These are phyloP conservation scores for Didymella glomerata DNA, from an alignment of 2,329 filamentous ascomycete species.

Conservation along the genomic window DNA sequence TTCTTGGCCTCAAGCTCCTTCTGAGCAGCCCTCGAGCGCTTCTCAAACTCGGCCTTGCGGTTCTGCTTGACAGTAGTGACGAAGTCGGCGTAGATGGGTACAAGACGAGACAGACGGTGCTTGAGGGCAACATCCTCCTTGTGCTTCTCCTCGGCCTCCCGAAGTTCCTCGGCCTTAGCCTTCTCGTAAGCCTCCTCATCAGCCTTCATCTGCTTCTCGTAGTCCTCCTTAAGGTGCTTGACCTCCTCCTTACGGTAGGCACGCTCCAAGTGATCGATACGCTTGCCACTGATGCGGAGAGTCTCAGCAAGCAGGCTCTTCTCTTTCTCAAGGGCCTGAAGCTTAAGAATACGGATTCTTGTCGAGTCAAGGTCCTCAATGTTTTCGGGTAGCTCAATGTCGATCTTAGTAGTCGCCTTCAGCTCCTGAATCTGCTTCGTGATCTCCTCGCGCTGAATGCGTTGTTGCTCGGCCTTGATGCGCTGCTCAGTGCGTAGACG, in stretches of 20 bases:
- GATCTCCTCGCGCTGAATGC: constrained; percentile 60
- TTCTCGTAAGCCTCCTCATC: constrained; percentile 84
- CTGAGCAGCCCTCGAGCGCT: constrained; percentile 88
- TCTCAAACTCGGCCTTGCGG: constrained; percentile 94
- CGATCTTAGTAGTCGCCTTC: constrained; percentile 87
- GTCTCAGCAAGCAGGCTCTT: constrained; percentile 96
- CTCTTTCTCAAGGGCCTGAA: constrained; percentile 94
- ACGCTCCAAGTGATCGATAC: constrained; percentile 95
- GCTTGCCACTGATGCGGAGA: constrained; percentile 89
- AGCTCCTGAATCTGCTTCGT: constrained; percentile 95
- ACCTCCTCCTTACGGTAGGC: constrained; percentile 95
- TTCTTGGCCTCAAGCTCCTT: constrained; percentile 94
- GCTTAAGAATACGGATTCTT: constrained; percentile 90
- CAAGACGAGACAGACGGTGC: constrained; percentile 85
- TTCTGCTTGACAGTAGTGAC: constrained; percentile 82
- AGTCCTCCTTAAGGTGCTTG: constrained; percentile 89
- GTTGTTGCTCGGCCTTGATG: constrained; percentile 66
- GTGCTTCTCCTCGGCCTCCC: constrained; percentile 86
- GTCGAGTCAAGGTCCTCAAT: constrained; percentile 68
- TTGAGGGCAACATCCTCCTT: constrained; percentile 92
- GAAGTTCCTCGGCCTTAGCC: constrained; percentile 77
- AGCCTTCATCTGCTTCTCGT: constrained; percentile 78
- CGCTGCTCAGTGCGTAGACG: constrained; percentile 89
- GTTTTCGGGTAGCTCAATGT: constrained; percentile 82
- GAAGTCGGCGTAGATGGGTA: constrained; percentile 86